These are phyloP conservation scores for Thielaviopsis punctulata DNA, from an alignment of 2,329 filamentous ascomycete species.

Conservation along the genomic window DNA sequence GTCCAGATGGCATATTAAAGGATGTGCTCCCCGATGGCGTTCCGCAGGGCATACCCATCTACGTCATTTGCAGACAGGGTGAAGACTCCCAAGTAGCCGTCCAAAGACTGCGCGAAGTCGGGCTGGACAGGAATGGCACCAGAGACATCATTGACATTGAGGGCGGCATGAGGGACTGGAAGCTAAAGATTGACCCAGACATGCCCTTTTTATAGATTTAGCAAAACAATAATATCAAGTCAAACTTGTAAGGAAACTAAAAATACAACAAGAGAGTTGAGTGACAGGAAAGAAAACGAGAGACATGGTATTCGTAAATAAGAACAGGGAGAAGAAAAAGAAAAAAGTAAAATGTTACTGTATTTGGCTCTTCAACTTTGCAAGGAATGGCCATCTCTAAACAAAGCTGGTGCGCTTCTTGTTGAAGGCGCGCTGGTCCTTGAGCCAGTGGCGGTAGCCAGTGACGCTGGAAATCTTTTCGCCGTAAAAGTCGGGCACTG, in stretches of 20 bases:
- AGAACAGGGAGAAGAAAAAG: slow-evolving; percentile 6
- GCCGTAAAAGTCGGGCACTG: slow-evolving; percentile 90
- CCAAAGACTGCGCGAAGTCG: slow-evolving; percentile 45
- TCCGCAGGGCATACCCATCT: slow-evolving; percentile 36
- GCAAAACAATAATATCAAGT: not conserved
- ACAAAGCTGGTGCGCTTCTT: slow-evolving; percentile 61
- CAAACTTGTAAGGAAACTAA: not conserved
- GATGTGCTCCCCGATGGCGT: slow-evolving; percentile 25
- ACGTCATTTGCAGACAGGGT: slow-evolving; percentile 56
- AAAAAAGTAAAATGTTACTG: not conserved
- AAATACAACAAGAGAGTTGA: not conserved
- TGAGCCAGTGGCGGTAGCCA: slow-evolving; percentile 88
- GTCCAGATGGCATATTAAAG: slow-evolving; percentile 12
- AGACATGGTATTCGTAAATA: slow-evolving; percentile 1
- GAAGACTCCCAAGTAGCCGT: slow-evolving; percentile 63
- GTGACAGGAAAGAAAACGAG: not conserved
- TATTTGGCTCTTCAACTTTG: not conserved
- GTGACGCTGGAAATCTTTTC: slow-evolving; percentile 92
- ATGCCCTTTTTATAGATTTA: slow-evolving; percentile 33
- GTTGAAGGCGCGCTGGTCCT: slow-evolving; percentile 94
- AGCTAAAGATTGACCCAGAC: slow-evolving; percentile 42
- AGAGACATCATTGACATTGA: slow-evolving; percentile 52
- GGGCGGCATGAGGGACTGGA: slow-evolving; percentile 60
- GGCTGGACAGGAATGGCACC: slow-evolving; percentile 31
- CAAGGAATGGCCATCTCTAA: slow-evolving; percentile 23